A percentile compares a stretch with the other conserved stretches of the same genome.
Evolutionary conservation across 2,329 filamentous ascomycete genomes (phyloP).

Genomic region (Cladobotryum protrusum): DNA sequence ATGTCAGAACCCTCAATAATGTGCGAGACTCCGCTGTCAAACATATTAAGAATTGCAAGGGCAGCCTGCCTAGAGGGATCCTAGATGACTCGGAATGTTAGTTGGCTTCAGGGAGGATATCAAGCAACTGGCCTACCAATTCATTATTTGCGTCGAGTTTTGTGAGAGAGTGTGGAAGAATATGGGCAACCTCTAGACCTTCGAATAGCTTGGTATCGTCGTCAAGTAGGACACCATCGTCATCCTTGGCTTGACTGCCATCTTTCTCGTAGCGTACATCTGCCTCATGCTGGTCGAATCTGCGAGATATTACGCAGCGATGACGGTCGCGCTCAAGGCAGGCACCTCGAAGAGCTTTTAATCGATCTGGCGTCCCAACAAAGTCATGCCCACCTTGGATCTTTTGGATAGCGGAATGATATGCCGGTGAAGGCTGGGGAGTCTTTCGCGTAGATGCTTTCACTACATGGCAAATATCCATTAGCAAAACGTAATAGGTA

Average conservation of each 20-base stretch:
- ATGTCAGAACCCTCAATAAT: slow-evolving; percentile 34
- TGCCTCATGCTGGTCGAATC: background rate
- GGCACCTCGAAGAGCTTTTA: slow-evolving; percentile 5
- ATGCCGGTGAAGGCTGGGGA: background rate
- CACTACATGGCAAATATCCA: background rate
- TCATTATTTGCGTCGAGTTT: background rate
- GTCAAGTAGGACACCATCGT: slow-evolving; percentile 1
- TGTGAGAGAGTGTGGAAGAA: background rate
- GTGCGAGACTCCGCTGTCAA: slow-evolving; percentile 28
- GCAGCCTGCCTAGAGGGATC: slow-evolving; percentile 22
- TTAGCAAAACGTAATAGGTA: background rate
- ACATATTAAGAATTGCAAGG: slow-evolving; percentile 36
- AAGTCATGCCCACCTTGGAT: background rate
- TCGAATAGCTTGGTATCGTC: background rate
- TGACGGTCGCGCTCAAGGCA: slow-evolving; percentile 9
- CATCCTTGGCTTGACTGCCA: background rate
- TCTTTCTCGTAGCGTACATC: background rate
- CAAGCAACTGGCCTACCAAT: background rate
- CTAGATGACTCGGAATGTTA: slow-evolving; percentile 2
- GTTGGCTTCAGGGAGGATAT: background rate
- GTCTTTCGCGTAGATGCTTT: background rate
- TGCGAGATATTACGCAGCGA: slow-evolving; percentile 10
- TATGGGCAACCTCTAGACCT: background rate
- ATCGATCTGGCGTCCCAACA: slow-evolving; percentile 6
- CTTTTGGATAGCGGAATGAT: background rate